Base-by-base conservation (phyloP, 2,329 filamentous ascomycete species). In the Phoma sp. region DNA sequence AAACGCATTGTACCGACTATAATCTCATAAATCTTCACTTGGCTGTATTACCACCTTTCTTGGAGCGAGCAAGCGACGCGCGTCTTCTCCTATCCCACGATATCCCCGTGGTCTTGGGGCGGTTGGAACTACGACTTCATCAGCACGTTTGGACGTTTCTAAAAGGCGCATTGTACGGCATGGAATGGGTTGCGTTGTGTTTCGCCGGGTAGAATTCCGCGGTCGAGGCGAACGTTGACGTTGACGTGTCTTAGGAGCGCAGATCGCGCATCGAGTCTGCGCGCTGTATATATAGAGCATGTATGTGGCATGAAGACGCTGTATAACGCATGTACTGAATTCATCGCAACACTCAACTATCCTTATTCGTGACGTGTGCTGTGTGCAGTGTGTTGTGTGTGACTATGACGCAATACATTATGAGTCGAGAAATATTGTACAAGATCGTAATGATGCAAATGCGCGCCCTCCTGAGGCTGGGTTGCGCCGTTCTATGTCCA, bases 21-120 rank as follows among this genome's bases (percentile, higher is more conserved):
- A 71, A 70, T 72, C 62, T 59, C 64, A 67, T 68, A 70, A 64
- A 62, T 66, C 64, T 75, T 73, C 70, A 72, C 68, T 71, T 74
- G 61, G 61, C 65, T 75, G 73, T 75, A 75, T 74, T 74, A 74
- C 66, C 69, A 74, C 66, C 62, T 64, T 70, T 69, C 45, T 67
- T 67, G 63, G 52, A 61, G 54, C 61, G 65, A 67, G 65, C 61
- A 59, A 64, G 64, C 62, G 54, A 52, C 40, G 53, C 45, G 50
- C 53, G 52, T 50, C 58, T 71, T 62, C 60, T 67, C 67, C 51
- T 45, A 47, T 60, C 34, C 57, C 60, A 64, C 59, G 59, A 69
- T 59, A 58, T 66, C 46, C n/a, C 62, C 59, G 64, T 58, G 52
- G 61, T 57, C 57, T n/a, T n/a, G 59, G 60, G 62, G 64, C 63